phyloP scores from a whole-genome alignment of 352 stramenopile species.

The Vaucheria bursata region DNA sequence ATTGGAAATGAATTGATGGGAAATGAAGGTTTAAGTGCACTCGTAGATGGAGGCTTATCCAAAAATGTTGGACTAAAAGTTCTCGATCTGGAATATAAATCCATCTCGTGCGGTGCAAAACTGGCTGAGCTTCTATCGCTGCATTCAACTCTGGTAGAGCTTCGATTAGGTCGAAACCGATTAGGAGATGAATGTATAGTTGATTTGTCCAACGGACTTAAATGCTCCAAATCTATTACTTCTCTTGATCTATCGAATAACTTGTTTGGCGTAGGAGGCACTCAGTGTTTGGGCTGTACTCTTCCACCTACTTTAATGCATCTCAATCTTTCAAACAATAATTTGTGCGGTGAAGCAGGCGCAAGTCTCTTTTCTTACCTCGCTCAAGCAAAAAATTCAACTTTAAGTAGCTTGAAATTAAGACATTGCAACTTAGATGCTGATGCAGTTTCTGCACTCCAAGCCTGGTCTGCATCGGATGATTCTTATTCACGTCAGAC shows the following conservation, averaged over 20 bases:
- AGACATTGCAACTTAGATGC: background rate
- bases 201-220: background rate
- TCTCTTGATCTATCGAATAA: background rate
- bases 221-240: background rate
- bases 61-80: background rate
- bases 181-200: background rate
- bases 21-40: background rate
- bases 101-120: background rate
- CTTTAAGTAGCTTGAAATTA: background rate
- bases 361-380: background rate
- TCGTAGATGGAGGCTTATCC: background rate
- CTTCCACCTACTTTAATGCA: background rate
- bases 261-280: background rate
- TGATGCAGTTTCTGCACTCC: background rate
- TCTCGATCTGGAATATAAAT: background rate
- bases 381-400: background rate
- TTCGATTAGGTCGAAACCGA: background rate
- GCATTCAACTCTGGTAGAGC: background rate
- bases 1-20: background rate
- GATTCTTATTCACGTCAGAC: background rate
- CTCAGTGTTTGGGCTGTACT: background rate
- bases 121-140: background rate
- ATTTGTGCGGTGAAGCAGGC: background rate
- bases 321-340: background rate
- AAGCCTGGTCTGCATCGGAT: background rate